phyloP scores from a whole-genome alignment of 306 rosid genomes.

The Erythrophleum fordii region DNA sequence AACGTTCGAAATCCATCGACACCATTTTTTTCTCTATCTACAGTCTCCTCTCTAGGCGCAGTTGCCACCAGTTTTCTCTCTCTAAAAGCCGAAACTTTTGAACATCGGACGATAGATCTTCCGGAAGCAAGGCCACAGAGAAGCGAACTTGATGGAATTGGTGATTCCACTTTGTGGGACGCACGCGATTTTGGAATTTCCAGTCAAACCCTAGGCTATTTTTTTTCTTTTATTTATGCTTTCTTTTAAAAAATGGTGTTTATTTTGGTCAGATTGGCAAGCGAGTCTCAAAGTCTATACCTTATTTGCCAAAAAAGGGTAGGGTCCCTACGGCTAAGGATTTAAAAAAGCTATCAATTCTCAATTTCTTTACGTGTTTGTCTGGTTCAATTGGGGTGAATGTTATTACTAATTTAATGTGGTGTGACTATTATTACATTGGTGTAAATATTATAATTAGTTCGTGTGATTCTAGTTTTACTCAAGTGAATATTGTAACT shows the following conservation, averaged over 20 bases:
- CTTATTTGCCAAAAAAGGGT: constrained; percentile 31
- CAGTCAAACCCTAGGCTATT: constrained; percentile 67
- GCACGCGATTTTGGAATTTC: constrained; percentile 55
- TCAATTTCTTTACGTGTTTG: too few species aligned
- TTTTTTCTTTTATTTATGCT: constrained; percentile 1
- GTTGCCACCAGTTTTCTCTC: constrained; percentile 51
- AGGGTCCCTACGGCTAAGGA: background rate
- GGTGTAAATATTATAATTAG: too few species aligned
- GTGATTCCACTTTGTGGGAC: constrained; percentile 52
- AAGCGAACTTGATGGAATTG: constrained; percentile 67
- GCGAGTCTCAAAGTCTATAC: background rate
- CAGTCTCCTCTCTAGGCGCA: constrained; percentile 41
- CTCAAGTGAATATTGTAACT: too few species aligned
- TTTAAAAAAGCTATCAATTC: background rate
- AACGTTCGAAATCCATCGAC: constrained; percentile 66
- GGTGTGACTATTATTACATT: too few species aligned
- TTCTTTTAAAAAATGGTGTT: constrained; percentile 18
- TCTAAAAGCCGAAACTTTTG: constrained; percentile 62
- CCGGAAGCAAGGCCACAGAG: constrained; percentile 30
- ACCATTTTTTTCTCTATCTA: constrained; percentile 26
- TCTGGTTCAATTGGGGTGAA: too few species aligned
- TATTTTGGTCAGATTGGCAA: constrained; percentile 25
- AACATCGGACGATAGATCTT: constrained; percentile 55
- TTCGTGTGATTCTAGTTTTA: too few species aligned
- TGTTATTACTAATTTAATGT: too few species aligned